Base-by-base conservation (phyloP, 176 grass and related monocot genomes). In the Avena atlantica region DNA sequence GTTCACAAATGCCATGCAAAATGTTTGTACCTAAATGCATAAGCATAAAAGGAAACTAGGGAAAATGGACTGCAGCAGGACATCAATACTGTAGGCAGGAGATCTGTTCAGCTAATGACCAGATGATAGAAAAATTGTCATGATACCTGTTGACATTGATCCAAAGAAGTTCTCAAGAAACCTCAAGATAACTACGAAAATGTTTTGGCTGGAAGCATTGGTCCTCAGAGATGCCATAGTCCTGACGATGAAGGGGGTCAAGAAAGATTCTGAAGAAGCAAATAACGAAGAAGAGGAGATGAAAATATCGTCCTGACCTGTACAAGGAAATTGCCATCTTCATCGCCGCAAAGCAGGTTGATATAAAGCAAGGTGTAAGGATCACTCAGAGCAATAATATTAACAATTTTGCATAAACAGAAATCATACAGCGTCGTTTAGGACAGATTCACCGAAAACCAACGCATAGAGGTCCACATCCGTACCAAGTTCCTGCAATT, bases 281-380 rank as follows among this genome's bases (percentile, higher is more conserved):
- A 23, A n/a, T 2, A 68, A 75, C 13, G 21, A 19, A 89, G 6
- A 14, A 61, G 53, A 76, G 14, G 8, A 70, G 49, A 12, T 60
- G 4, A 47, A 16, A 74, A 80, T 25, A 45, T 12, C 4, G 34
- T 81, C 23, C 84, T 90, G 44, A 95, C 96, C 93, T 98, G 90
- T 95, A 98, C 84, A 98, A 89, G 57, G 96, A 98, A 64, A 95
- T 98, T 49, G 93, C 96, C 92, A 98, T 85, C 93, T 98, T 79
- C 71, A 92, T 84, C 82, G 25, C 16, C 67, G 27, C 12, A 92
- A 29, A 42, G 55, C 21, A 92, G 47, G 45, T 86, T 57, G 60
- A 68, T 40, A 90, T 21, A 12, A 53, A 81, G 13, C 61, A 91
- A 78, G 12, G 48, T 76, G 76, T 69, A 88, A 78, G 83, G 66